phyloP scores from a whole-genome alignment of 352 stramenopile species.

The Plasmopara halstedii region DNA sequence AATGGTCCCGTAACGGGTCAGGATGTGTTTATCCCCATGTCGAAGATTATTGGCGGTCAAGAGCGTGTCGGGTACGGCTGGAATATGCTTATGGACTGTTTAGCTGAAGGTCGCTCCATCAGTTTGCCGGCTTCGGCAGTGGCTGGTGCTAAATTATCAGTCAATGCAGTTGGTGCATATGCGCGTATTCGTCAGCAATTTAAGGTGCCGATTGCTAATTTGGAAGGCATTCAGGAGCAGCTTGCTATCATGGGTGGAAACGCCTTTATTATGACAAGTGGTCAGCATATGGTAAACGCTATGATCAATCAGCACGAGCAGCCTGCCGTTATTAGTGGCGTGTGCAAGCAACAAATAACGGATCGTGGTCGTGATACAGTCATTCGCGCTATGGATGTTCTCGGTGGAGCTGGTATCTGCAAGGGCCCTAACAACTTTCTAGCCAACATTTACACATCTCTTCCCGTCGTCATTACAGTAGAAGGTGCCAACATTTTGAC shows the following conservation, averaged over 20 bases:
- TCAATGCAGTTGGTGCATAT: constrained; percentile 94
- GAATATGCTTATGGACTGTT: constrained; percentile 99
- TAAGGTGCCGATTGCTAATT: constrained; percentile 96
- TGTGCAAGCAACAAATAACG: constrained; percentile 99
- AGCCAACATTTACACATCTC: constrained; percentile 92
- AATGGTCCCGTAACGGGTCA: constrained; percentile 95
- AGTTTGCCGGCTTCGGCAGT: constrained; percentile 93
- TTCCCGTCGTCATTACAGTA: constrained; percentile 97
- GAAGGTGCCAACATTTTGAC: constrained; percentile 98
- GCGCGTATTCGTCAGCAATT: constrained; percentile 97
- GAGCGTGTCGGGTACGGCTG: constrained; percentile 95
- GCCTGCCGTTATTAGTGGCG: constrained; percentile 95
- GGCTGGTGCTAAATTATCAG: constrained; percentile 85
- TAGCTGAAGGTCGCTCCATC: constrained; percentile 95
- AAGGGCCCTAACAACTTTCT: constrained; percentile 96
- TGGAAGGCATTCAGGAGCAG: constrained; percentile 97
- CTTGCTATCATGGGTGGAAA: constrained; percentile 91
- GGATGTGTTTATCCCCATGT: constrained; percentile 98
- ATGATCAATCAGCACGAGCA: constrained; percentile 99
- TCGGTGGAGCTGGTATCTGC: constrained; percentile 95
- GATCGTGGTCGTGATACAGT: constrained; percentile 92
- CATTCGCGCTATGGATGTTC: constrained; percentile 96
- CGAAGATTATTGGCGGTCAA: constrained; percentile 95
- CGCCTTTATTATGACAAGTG: constrained; percentile 92
- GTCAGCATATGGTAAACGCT: constrained; percentile 96